These are phyloP conservation scores for Adansonia madagascariensis DNA, from an alignment of 441 rosid species.

Conservation along the genomic window DNA sequence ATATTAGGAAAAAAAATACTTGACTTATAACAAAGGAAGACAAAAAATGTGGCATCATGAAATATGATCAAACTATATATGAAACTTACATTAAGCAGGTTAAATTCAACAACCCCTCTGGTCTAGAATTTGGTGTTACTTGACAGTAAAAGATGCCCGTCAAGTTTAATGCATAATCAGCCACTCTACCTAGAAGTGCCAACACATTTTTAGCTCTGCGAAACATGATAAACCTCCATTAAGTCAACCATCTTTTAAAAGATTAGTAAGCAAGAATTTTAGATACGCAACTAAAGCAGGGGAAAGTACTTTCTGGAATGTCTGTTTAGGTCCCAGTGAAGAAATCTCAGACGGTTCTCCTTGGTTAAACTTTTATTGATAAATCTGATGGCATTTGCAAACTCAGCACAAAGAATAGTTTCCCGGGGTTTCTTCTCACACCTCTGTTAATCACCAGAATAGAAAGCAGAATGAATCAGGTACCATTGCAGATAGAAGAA, in stretches of 20 bases:
- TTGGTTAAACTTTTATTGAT: slow-evolving; percentile 57
- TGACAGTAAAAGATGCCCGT: slow-evolving; percentile 67
- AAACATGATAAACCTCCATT: slow-evolving; percentile 32
- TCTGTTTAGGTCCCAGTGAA: slow-evolving; percentile 74
- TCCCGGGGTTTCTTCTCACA: slow-evolving; percentile 79
- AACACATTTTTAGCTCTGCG: slow-evolving; percentile 62
- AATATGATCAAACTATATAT: neutral
- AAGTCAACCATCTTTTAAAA: slow-evolving; percentile 23
- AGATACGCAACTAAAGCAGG: slow-evolving; percentile 9
- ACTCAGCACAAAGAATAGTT: slow-evolving; percentile 67
- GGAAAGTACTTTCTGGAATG: slow-evolving; percentile 58
- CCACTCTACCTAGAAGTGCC: slow-evolving; percentile 58
- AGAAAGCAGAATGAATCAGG: slow-evolving; percentile 20
- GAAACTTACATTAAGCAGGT: slow-evolving; percentile 61
- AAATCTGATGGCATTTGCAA: slow-evolving; percentile 62
- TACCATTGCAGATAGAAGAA: neutral
- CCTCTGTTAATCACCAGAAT: slow-evolving; percentile 44
- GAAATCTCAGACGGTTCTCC: slow-evolving; percentile 64
- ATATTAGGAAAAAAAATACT: neutral
- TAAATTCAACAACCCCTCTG: slow-evolving; percentile 42
- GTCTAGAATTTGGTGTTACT: slow-evolving; percentile 43
- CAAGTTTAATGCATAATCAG: slow-evolving; percentile 60
- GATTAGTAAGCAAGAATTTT: neutral
- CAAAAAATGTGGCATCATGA: neutral
- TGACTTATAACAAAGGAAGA: neutral